Percentiles rank a stretch among this genome's conserved stretches.
phyloP scores from a whole-genome alignment of 2,329 filamentous ascomycete genomes.

The Magnaporthiopsis incrustans region DNA sequence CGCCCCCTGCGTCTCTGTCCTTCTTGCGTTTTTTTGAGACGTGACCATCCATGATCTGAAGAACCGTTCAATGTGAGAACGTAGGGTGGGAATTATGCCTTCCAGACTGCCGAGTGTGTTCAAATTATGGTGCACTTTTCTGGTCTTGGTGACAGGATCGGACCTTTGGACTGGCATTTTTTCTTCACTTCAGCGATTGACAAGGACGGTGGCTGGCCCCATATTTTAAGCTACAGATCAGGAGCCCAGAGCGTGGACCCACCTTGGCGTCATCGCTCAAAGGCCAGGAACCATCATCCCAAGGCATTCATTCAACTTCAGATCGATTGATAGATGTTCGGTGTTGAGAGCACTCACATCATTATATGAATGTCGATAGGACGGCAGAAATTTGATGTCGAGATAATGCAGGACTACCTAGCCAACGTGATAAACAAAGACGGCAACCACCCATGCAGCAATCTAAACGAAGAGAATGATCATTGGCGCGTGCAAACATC shows the following conservation, averaged over 20 bases:
- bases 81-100: not conserved
- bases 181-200: not conserved
- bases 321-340: not conserved
- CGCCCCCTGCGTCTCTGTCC: conserved; percentile 26
- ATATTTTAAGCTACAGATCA: not conserved
- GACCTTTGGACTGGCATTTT: not conserved
- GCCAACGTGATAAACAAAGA: not conserved
- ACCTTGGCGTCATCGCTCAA: not conserved
- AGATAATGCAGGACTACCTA: not conserved
- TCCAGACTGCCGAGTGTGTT: not conserved
- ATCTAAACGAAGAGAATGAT: not conserved
- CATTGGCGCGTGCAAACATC: not conserved
- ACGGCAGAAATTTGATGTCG: not conserved
- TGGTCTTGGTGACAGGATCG: too few relatives aligned
- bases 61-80: not conserved
- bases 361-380: not conserved
- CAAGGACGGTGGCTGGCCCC: not conserved
- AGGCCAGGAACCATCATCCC: too few relatives aligned
- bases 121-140: too few relatives aligned
- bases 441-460: not conserved
- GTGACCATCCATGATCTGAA: conserved; percentile 3
- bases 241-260: too few relatives aligned
- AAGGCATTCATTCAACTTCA: too few relatives aligned
- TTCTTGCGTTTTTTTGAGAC: conserved; percentile 21
- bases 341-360: not conserved